Conservation (phyloP, 1,139 yeast species). For the Pichiaceae sp. region DNA sequence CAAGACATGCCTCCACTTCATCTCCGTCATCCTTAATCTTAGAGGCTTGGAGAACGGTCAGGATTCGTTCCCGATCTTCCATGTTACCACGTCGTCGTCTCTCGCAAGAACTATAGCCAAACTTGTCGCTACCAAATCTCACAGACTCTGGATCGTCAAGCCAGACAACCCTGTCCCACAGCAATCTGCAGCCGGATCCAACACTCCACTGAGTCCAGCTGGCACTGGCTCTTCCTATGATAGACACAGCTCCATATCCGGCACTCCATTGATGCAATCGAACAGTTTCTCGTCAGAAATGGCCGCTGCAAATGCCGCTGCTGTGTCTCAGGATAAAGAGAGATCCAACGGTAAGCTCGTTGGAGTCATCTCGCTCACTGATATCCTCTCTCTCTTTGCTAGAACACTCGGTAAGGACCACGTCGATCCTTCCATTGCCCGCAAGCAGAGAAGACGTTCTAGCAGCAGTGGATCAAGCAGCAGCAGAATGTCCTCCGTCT, state of each 20-base stretch:
- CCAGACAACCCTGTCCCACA: conserved; percentile 24
- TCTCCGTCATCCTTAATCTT: conserved; percentile 75
- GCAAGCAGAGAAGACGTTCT: conserved; percentile 79
- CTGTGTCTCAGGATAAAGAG: conserved; percentile 15
- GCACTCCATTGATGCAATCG: conserved; percentile 11
- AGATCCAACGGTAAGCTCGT: conserved; percentile 63
- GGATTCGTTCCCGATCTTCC: conserved; percentile 95
- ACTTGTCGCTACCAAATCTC: conserved; percentile 89
- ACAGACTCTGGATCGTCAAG: conserved; percentile 88
- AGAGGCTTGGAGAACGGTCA: conserved; percentile 92
- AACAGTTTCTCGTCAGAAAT: conserved; percentile 7
- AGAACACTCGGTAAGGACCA: conserved; percentile 51
- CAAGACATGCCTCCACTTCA: conserved; percentile 78
- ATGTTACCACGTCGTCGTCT: conserved; percentile 71
- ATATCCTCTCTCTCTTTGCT: conserved; percentile 74
- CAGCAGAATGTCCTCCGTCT: conserved; percentile 28
- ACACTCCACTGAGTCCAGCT: conserved; percentile 4
- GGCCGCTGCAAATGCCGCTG: conserved; percentile 6
- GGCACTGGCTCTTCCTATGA: conserved; percentile 5
- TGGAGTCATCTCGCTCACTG: conserved; percentile 89
- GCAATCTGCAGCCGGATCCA: conserved; percentile 8
- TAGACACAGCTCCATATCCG: conserved; percentile 2
- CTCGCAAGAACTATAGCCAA: conserved; percentile 89
- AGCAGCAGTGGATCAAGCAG: conserved; percentile 30
- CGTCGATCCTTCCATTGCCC: conserved; percentile 75